Base-by-base conservation (phyloP, 1,139 yeast species). In the Kodamaea alishanica region DNA sequence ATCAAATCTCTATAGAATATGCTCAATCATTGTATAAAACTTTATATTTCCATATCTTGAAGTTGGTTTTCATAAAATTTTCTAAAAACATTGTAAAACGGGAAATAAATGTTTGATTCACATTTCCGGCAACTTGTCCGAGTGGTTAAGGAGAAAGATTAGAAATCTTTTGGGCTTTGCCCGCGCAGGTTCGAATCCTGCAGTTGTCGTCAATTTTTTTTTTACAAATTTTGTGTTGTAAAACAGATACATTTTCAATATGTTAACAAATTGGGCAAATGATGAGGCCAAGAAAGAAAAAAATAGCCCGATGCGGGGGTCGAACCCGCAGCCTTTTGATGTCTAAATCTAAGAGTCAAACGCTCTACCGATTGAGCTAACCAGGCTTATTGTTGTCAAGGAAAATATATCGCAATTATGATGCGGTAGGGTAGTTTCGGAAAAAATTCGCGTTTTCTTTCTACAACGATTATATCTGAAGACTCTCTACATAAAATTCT, bases 101-200 rank as follows among this genome's bases (percentile, higher is more conserved):
- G n/a, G n/a, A n/a, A n/a, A n/a, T n/a, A n/a, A n/a, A n/a, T n/a
- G n/a, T n/a, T n/a, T n/a, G n/a, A n/a, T n/a, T n/a, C n/a, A n/a
- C n/a, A n/a, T n/a, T n/a, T n/a, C n/a, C n/a, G 54, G 54, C 54
- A 57, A 55, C 60, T 56, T 59, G 64, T 58, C 64, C 64, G 64
- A 59, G 64, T 51, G 64, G 64, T 59, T 59, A 59, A 59, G 64
- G 64, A 58, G 64, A 59, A 57, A 58, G 64, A 59, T 55, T 59
- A 52, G 64, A 59, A 59, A 58, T 57, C 63, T 58, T 58, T 65
- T 69, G 74, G 73, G 74, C 65, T 65, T 57, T 62, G 70, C 73
- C 73, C 73, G 67, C 75, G 74, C 73, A 69, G 75, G 75, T 70
- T 70, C 75, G 74, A 70, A 63, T 70, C 75, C 75, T 69, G 74